Evolutionary conservation across 2,329 filamentous ascomycete genomes (phyloP), one percentile per base, ranked within the genome.

Genomic region (Colletotrichum sp.): DNA sequence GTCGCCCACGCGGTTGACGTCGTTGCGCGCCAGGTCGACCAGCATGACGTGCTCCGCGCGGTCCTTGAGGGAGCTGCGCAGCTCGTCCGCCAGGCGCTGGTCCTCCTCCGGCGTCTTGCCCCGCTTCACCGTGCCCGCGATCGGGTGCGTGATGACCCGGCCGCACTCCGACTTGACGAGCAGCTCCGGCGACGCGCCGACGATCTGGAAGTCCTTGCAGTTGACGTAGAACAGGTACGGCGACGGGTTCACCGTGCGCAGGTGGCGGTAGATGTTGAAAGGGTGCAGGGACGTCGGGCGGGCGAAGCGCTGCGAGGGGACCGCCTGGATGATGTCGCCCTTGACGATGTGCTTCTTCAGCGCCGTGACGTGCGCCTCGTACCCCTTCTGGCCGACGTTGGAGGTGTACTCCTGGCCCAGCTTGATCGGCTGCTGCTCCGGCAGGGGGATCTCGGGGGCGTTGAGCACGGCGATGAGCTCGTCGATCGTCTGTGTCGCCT

Each of bases 151-250:
- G 81, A 98, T 95, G 81, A 99, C 94, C 67, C 95, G 91, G 31
- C 95, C 95, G 51, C 89, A 90, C 81, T 98, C 95, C 77, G 94
- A 92, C 86, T 98, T 98, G 80, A 98, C 96, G 59, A 99, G 91
- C 75, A 98, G 90, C 85, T 99, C 97, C 2, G 97, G 97, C 72
- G 95, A 98, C 51, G 97, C 97, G 73, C 97, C 97, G 15, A 99
- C 93, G 77, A 99, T 96, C 82, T 98, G 94, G 85, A 99, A 98
- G 80, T 95, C 93, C 74, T 90, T 90, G 85, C 96, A 98, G 83
- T 97, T 92, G 75, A 99, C 91, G 85, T 96, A 99, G 88, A 99
- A 99, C 43, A 99, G 91, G 84, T 99, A 99, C 0, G 97, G 97
- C 11, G 95, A 98, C 0, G 97, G 97, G 82, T 99, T 99, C 80